These are phyloP conservation scores for Teratosphaeria zuluensis DNA, from an alignment of 2,329 filamentous ascomycete species.

Conservation along the genomic window DNA sequence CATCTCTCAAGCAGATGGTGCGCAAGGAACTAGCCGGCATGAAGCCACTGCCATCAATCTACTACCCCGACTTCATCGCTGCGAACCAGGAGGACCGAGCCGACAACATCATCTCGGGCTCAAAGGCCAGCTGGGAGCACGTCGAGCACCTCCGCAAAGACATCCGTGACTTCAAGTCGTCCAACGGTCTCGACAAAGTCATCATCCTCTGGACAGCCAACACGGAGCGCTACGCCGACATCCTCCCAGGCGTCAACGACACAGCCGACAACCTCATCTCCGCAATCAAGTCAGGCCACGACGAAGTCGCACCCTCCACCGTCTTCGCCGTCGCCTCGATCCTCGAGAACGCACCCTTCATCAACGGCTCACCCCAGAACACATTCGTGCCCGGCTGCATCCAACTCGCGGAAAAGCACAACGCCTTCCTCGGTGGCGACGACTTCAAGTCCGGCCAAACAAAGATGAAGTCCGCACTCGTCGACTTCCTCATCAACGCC, in stretches of 20 bases:
- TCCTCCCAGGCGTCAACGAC: slow-evolving; percentile 84
- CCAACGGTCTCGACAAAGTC: slow-evolving; percentile 82
- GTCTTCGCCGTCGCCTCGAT: slow-evolving; percentile 93
- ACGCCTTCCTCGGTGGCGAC: slow-evolving; percentile 88
- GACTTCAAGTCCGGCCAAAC: slow-evolving; percentile 99
- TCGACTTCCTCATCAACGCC: slow-evolving; percentile 96
- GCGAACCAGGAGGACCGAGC: slow-evolving; percentile 96
- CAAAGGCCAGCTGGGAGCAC: slow-evolving; percentile 75
- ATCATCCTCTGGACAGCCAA: slow-evolving; percentile 98
- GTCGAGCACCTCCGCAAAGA: slow-evolving; percentile 89
- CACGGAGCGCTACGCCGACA: slow-evolving; percentile 90
- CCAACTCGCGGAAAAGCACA: slow-evolving; percentile 75
- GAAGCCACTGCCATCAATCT: slow-evolving; percentile 85
- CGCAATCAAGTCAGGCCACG: slow-evolving; percentile 76
- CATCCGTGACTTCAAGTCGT: slow-evolving; percentile 85
- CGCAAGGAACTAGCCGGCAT: slow-evolving; percentile 87
- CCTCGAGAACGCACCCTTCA: slow-evolving; percentile 82
- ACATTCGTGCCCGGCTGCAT: slow-evolving; percentile 94
- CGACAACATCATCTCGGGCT: slow-evolving; percentile 77
- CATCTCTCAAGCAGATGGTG: slow-evolving; percentile 80
- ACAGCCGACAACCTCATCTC: slow-evolving; percentile 88
- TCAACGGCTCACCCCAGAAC: slow-evolving; percentile 98
- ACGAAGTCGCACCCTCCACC: slow-evolving; percentile 89
- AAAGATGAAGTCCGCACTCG: slow-evolving; percentile 99
- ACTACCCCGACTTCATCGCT: slow-evolving; percentile 99